Conservation (phyloP, 2,329 filamentous ascomycete genomes). For the Neurospora sp. region DNA sequence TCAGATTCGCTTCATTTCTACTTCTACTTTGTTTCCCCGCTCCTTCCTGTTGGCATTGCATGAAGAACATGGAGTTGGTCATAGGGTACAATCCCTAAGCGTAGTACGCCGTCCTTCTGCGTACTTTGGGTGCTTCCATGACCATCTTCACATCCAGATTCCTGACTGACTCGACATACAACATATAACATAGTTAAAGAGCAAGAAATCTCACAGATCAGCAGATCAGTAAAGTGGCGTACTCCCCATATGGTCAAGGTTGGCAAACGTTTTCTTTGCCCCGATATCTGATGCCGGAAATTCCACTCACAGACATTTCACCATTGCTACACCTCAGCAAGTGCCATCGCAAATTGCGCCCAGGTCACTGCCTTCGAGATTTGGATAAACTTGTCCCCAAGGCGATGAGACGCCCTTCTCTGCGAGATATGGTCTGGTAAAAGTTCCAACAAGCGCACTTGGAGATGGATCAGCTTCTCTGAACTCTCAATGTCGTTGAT, state of each 20-base stretch:
- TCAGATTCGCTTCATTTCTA: not conserved
- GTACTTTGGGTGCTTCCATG: not conserved
- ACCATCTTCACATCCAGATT: not conserved
- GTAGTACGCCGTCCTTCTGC: not conserved
- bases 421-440: constrained; percentile 10
- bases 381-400: not conserved
- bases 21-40: not conserved
- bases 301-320: not conserved
- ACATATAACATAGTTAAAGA: not conserved
- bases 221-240: not conserved
- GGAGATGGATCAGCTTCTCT: constrained; percentile 12
- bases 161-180: not conserved
- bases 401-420: not conserved
- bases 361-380: not conserved
- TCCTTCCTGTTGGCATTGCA: not conserved
- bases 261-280: not conserved
- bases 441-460: constrained; percentile 11
- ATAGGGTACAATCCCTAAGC: not conserved
- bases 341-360: not conserved
- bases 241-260: not conserved
- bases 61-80: not conserved
- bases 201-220: not conserved
- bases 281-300: not conserved
- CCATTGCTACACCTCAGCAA: not conserved
- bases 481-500: constrained; percentile 14